Evolutionary conservation across 2,329 filamentous ascomycete genomes (phyloP), one percentile per base, ranked within the genome.

Genomic region (Aspergillus floridensis): DNA sequence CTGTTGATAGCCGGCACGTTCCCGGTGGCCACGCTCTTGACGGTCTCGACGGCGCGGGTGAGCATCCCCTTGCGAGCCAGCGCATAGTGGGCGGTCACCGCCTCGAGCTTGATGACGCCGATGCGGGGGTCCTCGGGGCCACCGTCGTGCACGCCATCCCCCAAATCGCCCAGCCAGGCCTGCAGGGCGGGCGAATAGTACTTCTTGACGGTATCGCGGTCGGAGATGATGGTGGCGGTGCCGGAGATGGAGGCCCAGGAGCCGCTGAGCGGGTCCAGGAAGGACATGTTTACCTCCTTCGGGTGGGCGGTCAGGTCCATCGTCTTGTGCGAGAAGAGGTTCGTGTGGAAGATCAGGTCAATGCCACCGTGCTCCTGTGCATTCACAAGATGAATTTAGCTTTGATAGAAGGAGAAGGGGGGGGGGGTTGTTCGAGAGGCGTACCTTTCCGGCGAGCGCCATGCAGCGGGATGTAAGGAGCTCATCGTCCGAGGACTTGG

Each of bases 181-280:
- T 92, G 93, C 61, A 96, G 80, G 0, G 81, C 73, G 0, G 86
- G 83, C 22, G 81, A 88, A 77, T 96, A 96, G 77, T 92, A 86
- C 76, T 93, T 89, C 73, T 85, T 82, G 58, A 96, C 84, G 22
- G 85, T 76, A 2, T 79, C 80, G 22, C 87, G 86, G 71, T 93
- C 88, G 14, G 88, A 89, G 68, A 89, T 80, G 66, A 96, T 82
- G 26, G 78, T 79, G 1, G 90, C 88, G 1, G 80, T 82, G 53
- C 92, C 92, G n/a, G 89, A 89, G 62, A 96, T 80, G 2, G 90
- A 95, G 0, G 92, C 92, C 92, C 92, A 96, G 74, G 93, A 88
- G 66, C 92, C 91, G 2, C 85, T 85, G n/a, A 67, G 49, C 65
- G 77, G 75, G 74, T 89, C 89, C 66, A 93, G 82, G 81, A 96